A percentile compares a stretch with the other conserved stretches of the same genome.
These are phyloP conservation scores for Prunus mira DNA, from an alignment of 306 rosid species.

Conservation along the genomic window DNA sequence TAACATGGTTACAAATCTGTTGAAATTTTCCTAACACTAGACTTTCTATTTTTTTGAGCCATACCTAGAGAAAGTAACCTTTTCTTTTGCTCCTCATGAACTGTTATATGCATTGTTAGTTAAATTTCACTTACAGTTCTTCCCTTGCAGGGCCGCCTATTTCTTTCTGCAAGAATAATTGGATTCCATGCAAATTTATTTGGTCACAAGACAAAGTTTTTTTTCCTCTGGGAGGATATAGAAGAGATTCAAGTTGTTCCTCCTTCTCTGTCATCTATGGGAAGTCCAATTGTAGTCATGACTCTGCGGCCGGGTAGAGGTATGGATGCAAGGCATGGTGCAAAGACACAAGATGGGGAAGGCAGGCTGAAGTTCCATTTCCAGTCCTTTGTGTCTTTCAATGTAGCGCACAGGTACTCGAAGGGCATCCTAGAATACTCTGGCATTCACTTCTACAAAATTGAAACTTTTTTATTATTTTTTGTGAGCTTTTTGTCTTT, in stretches of 20 bases:
- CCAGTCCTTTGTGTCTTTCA: conserved; percentile 95
- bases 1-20: conserved; percentile 14
- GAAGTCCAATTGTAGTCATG: conserved; percentile 74
- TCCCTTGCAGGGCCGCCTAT: conserved; percentile 76
- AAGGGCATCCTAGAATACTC: conserved; percentile 12
- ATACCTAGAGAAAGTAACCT: conserved; percentile 1
- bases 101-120: conserved; percentile 17
- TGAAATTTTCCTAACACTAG: conserved; percentile 3
- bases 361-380: conserved; percentile 93
- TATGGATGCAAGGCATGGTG: conserved; percentile 85
- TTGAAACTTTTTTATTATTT: background rate
- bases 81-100: conserved; percentile 15
- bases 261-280: conserved; percentile 92
- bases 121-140: conserved; percentile 26
- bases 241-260: conserved; percentile 74
- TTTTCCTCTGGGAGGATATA: conserved; percentile 93
- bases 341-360: conserved; percentile 74
- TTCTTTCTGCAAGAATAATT: conserved; percentile 84
- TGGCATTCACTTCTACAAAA: background rate
- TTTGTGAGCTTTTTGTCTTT: conserved; percentile 10
- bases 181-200: conserved; percentile 94
- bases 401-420: conserved; percentile 78
- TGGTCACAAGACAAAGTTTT: conserved; percentile 87
- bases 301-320: conserved; percentile 87
- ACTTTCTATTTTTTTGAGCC: conserved; percentile 4